phyloP scores from a whole-genome alignment of 2,329 filamentous ascomycete species.

The Talaromyces verruculosus region DNA sequence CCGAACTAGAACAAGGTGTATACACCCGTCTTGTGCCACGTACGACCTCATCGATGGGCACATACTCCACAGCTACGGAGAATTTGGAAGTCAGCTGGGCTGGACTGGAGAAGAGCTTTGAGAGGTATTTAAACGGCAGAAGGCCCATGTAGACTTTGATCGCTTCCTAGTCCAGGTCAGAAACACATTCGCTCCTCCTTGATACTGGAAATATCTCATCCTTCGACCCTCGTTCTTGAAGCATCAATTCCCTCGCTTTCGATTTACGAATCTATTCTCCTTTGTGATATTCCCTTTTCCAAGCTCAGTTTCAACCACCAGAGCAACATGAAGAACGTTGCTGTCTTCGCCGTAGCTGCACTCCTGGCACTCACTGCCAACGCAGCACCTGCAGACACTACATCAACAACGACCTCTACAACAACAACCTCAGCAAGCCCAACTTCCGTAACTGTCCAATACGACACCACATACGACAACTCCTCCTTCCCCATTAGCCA shows the following conservation, averaged over 20 bases:
- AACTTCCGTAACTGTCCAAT: conserved; percentile 59
- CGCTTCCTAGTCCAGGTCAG: not conserved
- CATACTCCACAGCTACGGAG: not conserved
- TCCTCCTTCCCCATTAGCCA: conserved; percentile 53
- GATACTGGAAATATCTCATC: not conserved
- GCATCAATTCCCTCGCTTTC: not conserved
- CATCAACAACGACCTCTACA: not conserved
- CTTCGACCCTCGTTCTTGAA: not conserved
- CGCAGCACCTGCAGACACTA: not conserved
- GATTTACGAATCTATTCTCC: not conserved
- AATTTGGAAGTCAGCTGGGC: not conserved
- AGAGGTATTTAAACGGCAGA: not conserved
- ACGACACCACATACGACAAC: conserved; percentile 70
- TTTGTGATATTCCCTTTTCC: not conserved
- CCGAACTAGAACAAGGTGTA: not conserved
- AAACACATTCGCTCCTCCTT: not conserved
- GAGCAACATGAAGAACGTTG: not conserved
- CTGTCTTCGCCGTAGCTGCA: not conserved
- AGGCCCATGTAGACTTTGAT: not conserved
- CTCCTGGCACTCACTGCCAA: not conserved
- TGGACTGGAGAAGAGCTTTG: not conserved
- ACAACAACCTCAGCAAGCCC: not conserved
- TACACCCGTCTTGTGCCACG: not conserved
- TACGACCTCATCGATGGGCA: not conserved
- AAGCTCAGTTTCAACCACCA: not conserved